Evolutionary conservation across 768 basidiomycete species (phyloP).

Genomic region (Pleurotus ostreatus): DNA sequence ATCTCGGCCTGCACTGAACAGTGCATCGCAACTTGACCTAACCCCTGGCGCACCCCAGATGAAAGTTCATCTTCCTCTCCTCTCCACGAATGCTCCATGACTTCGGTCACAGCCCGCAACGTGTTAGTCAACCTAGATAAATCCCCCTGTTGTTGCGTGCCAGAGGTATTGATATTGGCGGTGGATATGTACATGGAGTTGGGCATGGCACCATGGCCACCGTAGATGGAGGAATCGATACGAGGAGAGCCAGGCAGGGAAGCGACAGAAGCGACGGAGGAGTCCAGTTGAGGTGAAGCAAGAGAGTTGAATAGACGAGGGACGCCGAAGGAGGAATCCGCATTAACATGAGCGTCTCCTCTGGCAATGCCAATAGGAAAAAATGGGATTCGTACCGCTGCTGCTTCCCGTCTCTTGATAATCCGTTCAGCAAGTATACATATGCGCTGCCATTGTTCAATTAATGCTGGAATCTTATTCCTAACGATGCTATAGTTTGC

Average conservation of each 20-base stretch:
- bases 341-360: constrained; percentile 8
- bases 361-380: constrained; percentile 9
- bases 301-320: constrained; percentile 68
- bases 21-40: constrained; percentile 64
- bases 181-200: constrained; percentile 23
- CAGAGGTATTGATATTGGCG: constrained; percentile 16
- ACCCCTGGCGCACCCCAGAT: constrained; percentile 69
- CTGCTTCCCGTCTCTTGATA: constrained; percentile 86
- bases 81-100: constrained; percentile 79
- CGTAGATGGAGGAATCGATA: constrained; percentile 27
- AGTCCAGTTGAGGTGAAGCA: constrained; percentile 48
- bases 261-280: constrained; percentile 14
- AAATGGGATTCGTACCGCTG: constrained; percentile 71
- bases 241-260: constrained; percentile 24
- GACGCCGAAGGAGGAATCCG: constrained; percentile 41
- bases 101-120: constrained; percentile 71
- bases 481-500: constrained; percentile 58
- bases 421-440: constrained; percentile 84
- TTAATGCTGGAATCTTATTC: constrained; percentile 65
- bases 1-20: constrained; percentile 69
- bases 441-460: constrained; percentile 91
- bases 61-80: constrained; percentile 80
- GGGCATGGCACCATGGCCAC: constrained; percentile 22
- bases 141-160: constrained; percentile 60
- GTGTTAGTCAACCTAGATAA: constrained; percentile 80